Percentiles rank a stretch among this genome's conserved stretches.
Conservation (phyloP, 345 rosid species). For the Moringa oleifera region DNA sequence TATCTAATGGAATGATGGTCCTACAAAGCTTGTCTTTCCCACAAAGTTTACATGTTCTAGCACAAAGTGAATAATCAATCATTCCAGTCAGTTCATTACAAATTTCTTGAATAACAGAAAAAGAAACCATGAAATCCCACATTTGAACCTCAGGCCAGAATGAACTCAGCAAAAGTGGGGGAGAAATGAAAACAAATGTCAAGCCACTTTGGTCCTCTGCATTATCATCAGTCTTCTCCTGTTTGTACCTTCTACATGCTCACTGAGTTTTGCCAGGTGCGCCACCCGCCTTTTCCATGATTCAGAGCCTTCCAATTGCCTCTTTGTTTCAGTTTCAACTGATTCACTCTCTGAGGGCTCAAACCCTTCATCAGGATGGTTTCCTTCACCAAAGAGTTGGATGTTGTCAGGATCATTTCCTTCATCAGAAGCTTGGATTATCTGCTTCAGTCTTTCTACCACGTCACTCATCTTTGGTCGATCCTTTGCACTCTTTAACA, state of each 20-base stretch:
- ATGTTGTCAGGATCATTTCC: slow-evolving; percentile 17
- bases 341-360: slow-evolving; percentile 18
- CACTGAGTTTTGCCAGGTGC: slow-evolving; percentile 45
- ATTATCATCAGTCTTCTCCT: slow-evolving; percentile 44
- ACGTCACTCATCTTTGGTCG: slow-evolving; percentile 67
- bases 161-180: no score
- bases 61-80: no score
- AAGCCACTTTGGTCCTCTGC: slow-evolving; percentile 45
- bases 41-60: no score
- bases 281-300: slow-evolving; percentile 61
- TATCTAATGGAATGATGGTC: no score
- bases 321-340: slow-evolving; percentile 14
- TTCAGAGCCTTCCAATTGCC: slow-evolving; percentile 23
- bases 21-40: no score
- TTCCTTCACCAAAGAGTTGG: slow-evolving; percentile 26
- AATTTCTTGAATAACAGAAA: no score
- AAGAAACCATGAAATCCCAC: no score
- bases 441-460: slow-evolving; percentile 50
- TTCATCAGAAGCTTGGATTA: slow-evolving; percentile 32
- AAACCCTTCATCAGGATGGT: slow-evolving; percentile 1
- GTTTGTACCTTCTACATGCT: slow-evolving; percentile 37
- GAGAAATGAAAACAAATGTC: slow-evolving; percentile 1
- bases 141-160: no score
- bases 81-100: no score
- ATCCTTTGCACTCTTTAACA: slow-evolving; percentile 55